Base-by-base conservation (phyloP, 208 protist genomes). In the Leptomonas pyrrhocoris region DNA sequence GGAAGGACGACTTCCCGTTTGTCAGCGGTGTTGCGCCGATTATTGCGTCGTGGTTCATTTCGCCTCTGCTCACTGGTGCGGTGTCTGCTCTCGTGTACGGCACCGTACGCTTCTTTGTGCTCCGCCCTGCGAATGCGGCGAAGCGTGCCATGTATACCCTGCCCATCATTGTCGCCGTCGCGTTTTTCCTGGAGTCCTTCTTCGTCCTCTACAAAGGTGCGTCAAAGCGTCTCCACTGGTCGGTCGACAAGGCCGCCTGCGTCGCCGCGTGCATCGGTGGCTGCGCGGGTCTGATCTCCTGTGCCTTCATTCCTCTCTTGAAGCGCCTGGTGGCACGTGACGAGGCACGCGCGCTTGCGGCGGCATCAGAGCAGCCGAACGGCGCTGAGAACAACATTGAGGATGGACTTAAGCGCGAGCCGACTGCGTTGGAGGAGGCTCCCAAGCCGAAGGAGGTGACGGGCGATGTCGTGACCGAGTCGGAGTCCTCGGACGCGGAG, bases 161-260 rank as follows among this genome's bases (percentile, higher is more conserved):
- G 30, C 86, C 86, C 0, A 42, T 94, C 28, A 83, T 92, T 64
- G 80, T 92, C 48, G 15, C 31, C 40, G 55, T 94, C 23, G 75
- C 86, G n/a, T 86, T 92, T 64, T 94, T 94, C 71, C 68, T 94
- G 19, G 86, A 94, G 80, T 40, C 80, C 46, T 92, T 94, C 80
- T 94, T 92, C 56, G 72, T 92, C 16, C 77, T 94, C 13, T 90
- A 79, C 68, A 94, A 92, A 72, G 89, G 86, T 21, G 89, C 84
- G 16, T 76, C 77, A 28, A 83, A 59, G 27, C 72, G 74, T 9
- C 74, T 92, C 19, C 65, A 92, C 58, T 92, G 89, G 89, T 42
- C 38, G 9, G 65, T 83, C 23, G 49, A 64, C 11, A 67, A 85
- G 34, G 77, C 82, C 1, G 73, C 68, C 46, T 94, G 84, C 84